phyloP scores from a whole-genome alignment of 257 asterid species.

The Solanum tarapatanum region DNA sequence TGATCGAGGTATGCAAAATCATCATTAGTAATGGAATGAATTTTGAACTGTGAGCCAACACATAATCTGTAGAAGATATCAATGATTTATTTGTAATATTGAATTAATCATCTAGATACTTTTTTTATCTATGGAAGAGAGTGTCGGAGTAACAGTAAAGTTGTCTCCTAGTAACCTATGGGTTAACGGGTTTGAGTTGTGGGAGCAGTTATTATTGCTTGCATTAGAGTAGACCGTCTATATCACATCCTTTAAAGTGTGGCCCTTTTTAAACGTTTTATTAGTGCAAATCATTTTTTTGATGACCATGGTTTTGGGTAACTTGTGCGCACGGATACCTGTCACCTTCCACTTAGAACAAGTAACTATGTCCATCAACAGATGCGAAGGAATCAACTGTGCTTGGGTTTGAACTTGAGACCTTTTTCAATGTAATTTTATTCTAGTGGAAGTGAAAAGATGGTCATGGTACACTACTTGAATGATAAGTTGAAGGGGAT shows the following conservation, averaged over 20 bases:
- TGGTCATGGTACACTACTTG: neutral
- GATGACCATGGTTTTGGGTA: neutral
- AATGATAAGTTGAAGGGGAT: neutral
- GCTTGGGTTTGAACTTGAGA: neutral
- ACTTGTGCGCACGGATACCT: neutral
- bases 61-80: neutral
- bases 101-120: neutral
- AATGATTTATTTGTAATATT: neutral
- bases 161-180: neutral
- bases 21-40: neutral
- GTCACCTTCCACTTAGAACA: neutral
- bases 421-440: neutral
- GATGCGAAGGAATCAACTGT: neutral
- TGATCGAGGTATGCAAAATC: slow-evolving; percentile 39
- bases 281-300: no score
- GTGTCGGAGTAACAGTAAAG: no score
- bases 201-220: neutral
- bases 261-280: neutral
- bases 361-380: neutral
- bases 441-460: neutral
- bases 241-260: neutral
- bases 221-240: neutral
- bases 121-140: neutral
- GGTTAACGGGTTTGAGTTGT: neutral
- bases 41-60: neutral